Evolutionary conservation across 2,329 filamentous ascomycete species (phyloP).

Genomic region (Alternaria sp.): DNA sequence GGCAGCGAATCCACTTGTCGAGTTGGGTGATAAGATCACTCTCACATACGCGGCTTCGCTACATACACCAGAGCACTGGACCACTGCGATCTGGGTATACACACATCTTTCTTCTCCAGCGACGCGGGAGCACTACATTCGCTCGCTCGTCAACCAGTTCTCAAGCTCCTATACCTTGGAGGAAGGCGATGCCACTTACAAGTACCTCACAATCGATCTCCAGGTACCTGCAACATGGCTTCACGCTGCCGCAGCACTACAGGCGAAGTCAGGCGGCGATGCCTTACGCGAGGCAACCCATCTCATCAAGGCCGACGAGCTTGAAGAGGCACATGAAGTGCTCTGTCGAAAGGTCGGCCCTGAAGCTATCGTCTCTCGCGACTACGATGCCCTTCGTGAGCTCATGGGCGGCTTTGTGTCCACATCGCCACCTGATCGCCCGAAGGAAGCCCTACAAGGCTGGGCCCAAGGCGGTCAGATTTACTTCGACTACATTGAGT

Average conservation of each 20-base stretch:
- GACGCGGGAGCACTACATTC: conserved; percentile 73
- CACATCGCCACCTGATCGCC: conserved; percentile 37
- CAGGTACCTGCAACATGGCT: conserved; percentile 80
- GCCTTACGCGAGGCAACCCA: conserved; percentile 66
- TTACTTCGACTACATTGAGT: conserved; percentile 69
- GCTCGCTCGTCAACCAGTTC: conserved; percentile 66
- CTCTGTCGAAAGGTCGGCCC: conserved; percentile 84
- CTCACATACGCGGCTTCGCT: conserved; percentile 46
- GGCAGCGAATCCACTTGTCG: conserved; percentile 65
- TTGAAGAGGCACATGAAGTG: conserved; percentile 82
- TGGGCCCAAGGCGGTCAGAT: conserved; percentile 84
- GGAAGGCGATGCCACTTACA: conserved; percentile 63
- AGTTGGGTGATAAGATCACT: conserved; percentile 62
- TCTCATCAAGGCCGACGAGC: conserved; percentile 77
- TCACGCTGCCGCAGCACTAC: conserved; percentile 84
- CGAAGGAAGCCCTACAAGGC: conserved; percentile 60
- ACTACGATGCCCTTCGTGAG: conserved; percentile 72
- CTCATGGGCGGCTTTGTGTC: conserved; percentile 73
- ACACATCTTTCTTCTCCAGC: conserved; percentile 71
- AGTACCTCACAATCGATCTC: conserved; percentile 67
- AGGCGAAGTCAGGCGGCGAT: conserved; percentile 74
- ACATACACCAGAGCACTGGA: conserved; percentile 45
- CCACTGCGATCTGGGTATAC: conserved; percentile 72
- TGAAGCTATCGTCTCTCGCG: conserved; percentile 77
- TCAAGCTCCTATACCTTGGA: conserved; percentile 68